Base-by-base conservation (phyloP, 306 rosid species). In the Amphicarpaea edgeworthii region DNA sequence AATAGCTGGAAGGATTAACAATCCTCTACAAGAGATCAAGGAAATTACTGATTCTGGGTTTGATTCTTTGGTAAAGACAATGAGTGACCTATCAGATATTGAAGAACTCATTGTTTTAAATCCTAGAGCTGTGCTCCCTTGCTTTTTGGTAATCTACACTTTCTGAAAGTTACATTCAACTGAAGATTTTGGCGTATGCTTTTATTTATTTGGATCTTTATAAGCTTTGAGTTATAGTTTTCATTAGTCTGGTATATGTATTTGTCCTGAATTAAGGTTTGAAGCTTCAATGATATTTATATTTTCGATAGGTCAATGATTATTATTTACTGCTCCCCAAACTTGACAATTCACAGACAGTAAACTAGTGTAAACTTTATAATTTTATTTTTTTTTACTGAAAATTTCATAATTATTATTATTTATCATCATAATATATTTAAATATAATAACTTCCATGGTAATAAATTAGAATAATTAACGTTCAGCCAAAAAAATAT, bases 101-200 rank as follows among this genome's bases (percentile, higher is more conserved):
- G 96, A 87, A 66, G 90, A 85, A 26, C 86, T 88, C 7, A 32
- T 6, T 82, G 84, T 85, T 17, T 73, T 87, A 14, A 87, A 85
- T 78, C 85, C 90, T 37, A 76, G 67, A 62, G 91, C 87, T 30
- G 43, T 90, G 21, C 91, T 90, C 2, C 93, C 96, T 64, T 88
- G 96, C 75, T 88, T 90, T 82, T 86, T 87, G 30, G 86, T 84
- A 20, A 83, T 84, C 15, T 83, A 67, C 75, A 66, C 24, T 58
- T 15, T 54, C 12, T 79, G 55, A 68, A 65, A 32, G 68, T 37
- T 26, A 9, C 24, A 38, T 60, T 61, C 14, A 34, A 21, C 10
- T 11, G 15, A 70, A 47, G 6, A 1, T 79, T 79, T 26, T 14
- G 19, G 53, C 26, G 3, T 26, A 45, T 7, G 19, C 24, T 50